A percentile compares a stretch with the other conserved stretches of the same genome.
These are phyloP conservation scores for Pichia sporocuriosa DNA, from an alignment of 805 yeast genomes.

Conservation along the genomic window DNA sequence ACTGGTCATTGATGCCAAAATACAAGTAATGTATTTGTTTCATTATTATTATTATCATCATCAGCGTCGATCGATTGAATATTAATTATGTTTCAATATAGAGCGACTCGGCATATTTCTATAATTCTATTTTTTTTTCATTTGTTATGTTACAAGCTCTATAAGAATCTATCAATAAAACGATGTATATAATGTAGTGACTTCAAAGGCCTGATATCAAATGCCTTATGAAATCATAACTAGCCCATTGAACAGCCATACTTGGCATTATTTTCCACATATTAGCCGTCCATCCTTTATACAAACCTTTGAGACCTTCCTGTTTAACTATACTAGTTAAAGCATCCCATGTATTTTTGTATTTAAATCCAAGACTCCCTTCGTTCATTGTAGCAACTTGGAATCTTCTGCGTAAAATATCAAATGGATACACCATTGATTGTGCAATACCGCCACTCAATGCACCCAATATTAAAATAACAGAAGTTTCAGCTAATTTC, in stretches of 20 bases:
- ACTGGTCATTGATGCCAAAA: too few relatives aligned
- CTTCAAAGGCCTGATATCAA: not conserved
- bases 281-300: conserved; percentile 72
- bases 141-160: too few relatives aligned
- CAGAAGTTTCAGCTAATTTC: conserved; percentile 15
- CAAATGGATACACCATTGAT: conserved; percentile 85
- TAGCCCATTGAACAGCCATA: conserved; percentile 93
- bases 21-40: too few relatives aligned
- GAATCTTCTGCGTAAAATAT: conserved; percentile 78
- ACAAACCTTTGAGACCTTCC: conserved; percentile 72
- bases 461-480: conserved; percentile 75
- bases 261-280: conserved; percentile 87
- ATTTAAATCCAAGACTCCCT: conserved; percentile 74
- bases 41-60: too few relatives aligned
- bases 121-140: too few relatives aligned
- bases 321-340: conserved; percentile 54
- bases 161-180: too few relatives aligned
- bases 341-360: conserved; percentile 72
- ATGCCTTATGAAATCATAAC: conserved; percentile 60
- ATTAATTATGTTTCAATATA: too few relatives aligned
- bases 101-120: too few relatives aligned
- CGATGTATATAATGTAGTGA: too few relatives aligned
- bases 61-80: too few relatives aligned
- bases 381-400: conserved; percentile 83
- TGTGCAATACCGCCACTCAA: conserved; percentile 86